phyloP scores from a whole-genome alignment of 208 protist genomes.

The Herpetomonas tarakana region DNA sequence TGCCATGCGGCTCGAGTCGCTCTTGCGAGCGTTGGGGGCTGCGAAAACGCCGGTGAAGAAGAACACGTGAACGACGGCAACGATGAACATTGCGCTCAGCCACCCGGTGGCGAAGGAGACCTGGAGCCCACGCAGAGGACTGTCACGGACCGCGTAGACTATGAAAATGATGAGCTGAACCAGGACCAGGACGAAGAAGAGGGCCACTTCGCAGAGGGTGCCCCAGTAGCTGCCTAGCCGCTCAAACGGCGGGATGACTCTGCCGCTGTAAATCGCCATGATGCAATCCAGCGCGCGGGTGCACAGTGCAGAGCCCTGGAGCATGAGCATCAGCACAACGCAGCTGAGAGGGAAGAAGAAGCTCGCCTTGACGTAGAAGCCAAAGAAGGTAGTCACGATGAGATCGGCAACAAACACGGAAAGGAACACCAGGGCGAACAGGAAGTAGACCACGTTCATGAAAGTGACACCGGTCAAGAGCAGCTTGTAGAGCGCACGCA shows the following conservation, averaged over 20 bases:
- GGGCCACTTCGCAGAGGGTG: slow-evolving; percentile 28
- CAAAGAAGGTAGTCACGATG: slow-evolving; percentile 56
- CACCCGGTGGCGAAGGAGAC: slow-evolving; percentile 60
- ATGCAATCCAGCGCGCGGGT: slow-evolving; percentile 45
- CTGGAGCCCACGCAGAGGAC: slow-evolving; percentile 40
- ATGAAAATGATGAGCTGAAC: slow-evolving; percentile 59
- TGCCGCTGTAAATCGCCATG: slow-evolving; percentile 22
- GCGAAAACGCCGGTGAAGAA: slow-evolving; percentile 55
- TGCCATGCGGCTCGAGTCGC: slow-evolving; percentile 20
- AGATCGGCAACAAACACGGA: slow-evolving; percentile 31
- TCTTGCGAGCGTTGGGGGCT: slow-evolving; percentile 7
- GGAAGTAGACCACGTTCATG: slow-evolving; percentile 44
- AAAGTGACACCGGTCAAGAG: slow-evolving; percentile 31
- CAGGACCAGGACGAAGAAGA: slow-evolving; percentile 33
- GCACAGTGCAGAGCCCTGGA: slow-evolving; percentile 45
- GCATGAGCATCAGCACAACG: slow-evolving; percentile 38
- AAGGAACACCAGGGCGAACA: slow-evolving; percentile 47
- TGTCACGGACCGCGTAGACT: slow-evolving; percentile 30
- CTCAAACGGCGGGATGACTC: slow-evolving; percentile 55
- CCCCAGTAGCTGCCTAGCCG: slow-evolving; percentile 29
- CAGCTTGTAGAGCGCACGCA: slow-evolving; percentile 33
- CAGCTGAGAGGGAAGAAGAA: slow-evolving; percentile 53
- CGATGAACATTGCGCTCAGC: slow-evolving; percentile 39
- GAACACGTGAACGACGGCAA: slow-evolving; percentile 45
- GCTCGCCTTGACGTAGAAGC: slow-evolving; percentile 44